Percentiles rank a stretch among this genome's conserved stretches.
Evolutionary conservation across 208 protist genomes (phyloP).

Genomic region (Trypanosoma platydactyli): DNA sequence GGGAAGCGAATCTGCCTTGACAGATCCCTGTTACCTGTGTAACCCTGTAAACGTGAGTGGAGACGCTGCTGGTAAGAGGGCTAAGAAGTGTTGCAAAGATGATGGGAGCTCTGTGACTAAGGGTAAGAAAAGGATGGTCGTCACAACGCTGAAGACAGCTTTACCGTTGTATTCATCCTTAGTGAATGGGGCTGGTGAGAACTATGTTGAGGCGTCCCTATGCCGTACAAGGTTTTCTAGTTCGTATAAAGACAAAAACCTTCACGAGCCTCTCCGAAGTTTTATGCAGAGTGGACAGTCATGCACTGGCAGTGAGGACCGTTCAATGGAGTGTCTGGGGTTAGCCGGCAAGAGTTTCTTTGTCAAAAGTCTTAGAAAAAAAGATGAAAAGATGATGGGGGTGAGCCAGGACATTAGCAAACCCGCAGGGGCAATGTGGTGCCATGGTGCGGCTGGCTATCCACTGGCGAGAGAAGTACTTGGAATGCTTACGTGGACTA

Average conservation of each 20-base stretch:
- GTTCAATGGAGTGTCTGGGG: too few species aligned
- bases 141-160: conserved; percentile 5
- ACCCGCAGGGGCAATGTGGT: too few species aligned
- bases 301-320: background rate
- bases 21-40: background rate
- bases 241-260: conserved; percentile 10
- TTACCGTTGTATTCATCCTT: background rate
- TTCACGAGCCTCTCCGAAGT: background rate
- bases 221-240: background rate
- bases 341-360: too few species aligned
- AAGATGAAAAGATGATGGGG: too few species aligned
- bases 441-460: too few species aligned
- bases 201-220: background rate
- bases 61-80: background rate
- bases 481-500: background rate
- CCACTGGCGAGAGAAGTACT: too few species aligned
- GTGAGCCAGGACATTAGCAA: too few species aligned
- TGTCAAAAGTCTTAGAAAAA: too few species aligned
- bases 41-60: background rate
- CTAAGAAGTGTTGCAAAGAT: background rate
- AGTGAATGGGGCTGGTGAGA: background rate
- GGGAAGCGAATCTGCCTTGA: background rate
- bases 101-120: background rate
- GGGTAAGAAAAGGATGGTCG: background rate
- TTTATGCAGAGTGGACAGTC: background rate